These are phyloP conservation scores for Tilletia setariae DNA, from an alignment of 1,284 basidiomycete genomes.

Conservation along the genomic window DNA sequence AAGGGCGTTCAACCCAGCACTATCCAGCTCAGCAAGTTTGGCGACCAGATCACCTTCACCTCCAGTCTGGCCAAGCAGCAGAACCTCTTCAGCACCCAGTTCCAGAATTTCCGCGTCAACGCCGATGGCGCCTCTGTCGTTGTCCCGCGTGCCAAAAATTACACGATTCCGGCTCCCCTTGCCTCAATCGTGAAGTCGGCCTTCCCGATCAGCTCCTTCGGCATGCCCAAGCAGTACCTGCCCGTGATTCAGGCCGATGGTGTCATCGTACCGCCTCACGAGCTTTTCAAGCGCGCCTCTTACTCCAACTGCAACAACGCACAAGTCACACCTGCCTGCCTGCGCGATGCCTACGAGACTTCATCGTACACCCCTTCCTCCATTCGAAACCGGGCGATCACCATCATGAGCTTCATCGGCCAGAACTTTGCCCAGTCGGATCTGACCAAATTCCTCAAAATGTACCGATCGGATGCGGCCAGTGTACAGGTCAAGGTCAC, in stretches of 20 bases:
- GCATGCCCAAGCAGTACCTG: neutral
- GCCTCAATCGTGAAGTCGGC: slow-evolving; percentile 4
- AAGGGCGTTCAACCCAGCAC: slow-evolving; percentile 1
- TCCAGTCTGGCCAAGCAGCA: slow-evolving; percentile 12
- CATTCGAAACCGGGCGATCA: slow-evolving; percentile 1
- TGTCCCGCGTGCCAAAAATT: slow-evolving; percentile 18
- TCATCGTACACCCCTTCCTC: slow-evolving; percentile 13
- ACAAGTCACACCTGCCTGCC: slow-evolving; percentile 7
- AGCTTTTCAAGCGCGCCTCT: neutral
- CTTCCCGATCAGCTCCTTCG: slow-evolving; percentile 15
- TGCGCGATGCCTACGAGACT: slow-evolving; percentile 17
- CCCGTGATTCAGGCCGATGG: neutral
- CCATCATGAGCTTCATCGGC: slow-evolving; percentile 15
- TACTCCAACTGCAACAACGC: slow-evolving; percentile 14
- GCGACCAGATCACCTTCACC: slow-evolving; percentile 15
- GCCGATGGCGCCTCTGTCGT: neutral
- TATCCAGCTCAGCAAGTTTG: slow-evolving; percentile 16
- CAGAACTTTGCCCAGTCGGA: slow-evolving; percentile 12
- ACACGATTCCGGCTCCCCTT: slow-evolving; percentile 16
- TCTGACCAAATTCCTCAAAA: slow-evolving; percentile 15
- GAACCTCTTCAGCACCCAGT: slow-evolving; percentile 15
- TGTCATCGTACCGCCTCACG: neutral
- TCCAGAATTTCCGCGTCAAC: slow-evolving; percentile 13
- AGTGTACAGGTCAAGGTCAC: slow-evolving; percentile 11
- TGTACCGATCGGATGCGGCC: slow-evolving; percentile 14